Percentiles rank a stretch among this genome's conserved stretches.
These are phyloP conservation scores for Flueggea neowawraea DNA, from an alignment of 441 rosid genomes.

Conservation along the genomic window DNA sequence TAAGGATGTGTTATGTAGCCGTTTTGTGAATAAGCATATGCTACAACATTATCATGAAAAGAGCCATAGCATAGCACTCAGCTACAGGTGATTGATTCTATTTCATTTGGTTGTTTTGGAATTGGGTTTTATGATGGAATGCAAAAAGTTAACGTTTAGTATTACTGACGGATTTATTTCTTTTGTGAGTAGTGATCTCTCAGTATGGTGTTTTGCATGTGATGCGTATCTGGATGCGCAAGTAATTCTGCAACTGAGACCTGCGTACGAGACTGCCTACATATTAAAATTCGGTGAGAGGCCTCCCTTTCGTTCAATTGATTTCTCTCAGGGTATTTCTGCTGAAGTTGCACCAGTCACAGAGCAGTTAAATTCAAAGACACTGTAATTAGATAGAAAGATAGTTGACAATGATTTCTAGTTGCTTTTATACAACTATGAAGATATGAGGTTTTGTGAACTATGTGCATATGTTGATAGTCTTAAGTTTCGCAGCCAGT, in stretches of 20 bases:
- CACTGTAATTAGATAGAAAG: neutral
- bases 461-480: no score
- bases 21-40: slow-evolving; percentile 90
- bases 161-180: neutral
- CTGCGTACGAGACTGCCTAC: slow-evolving; percentile 66
- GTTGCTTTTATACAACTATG: no score
- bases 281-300: slow-evolving; percentile 79
- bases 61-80: slow-evolving; percentile 67
- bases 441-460: no score
- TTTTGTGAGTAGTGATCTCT: slow-evolving; percentile 56
- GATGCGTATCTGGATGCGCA: slow-evolving; percentile 83
- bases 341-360: slow-evolving; percentile 11
- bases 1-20: slow-evolving; percentile 88
- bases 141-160: neutral
- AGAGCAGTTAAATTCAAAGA: slow-evolving; percentile 3
- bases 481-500: no score
- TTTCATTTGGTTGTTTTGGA: no score
- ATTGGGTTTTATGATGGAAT: no score
- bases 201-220: slow-evolving; percentile 86
- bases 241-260: slow-evolving; percentile 54
- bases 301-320: slow-evolving; percentile 50
- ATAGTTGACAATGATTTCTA: no score
- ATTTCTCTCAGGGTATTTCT: slow-evolving; percentile 8
- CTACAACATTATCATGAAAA: slow-evolving; percentile 59
- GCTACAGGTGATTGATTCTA: slow-evolving; percentile 52